Conservation (phyloP, 129 eudicot species). For the Escallonia herrerae region DNA sequence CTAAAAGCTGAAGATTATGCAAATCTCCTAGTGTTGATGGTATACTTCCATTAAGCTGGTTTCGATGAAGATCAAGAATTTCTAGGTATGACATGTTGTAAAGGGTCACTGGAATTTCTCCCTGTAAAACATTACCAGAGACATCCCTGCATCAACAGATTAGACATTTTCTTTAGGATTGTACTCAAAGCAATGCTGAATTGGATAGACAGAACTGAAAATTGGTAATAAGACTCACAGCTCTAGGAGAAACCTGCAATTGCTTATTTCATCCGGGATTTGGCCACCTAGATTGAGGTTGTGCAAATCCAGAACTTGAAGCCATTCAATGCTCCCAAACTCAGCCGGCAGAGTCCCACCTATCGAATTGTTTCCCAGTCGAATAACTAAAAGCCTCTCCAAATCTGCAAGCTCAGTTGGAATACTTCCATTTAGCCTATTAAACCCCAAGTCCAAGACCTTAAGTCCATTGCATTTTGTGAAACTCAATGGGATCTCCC, state of each 20-base stretch:
- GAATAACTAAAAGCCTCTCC: conserved; percentile 47
- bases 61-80: conserved; percentile 73
- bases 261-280: conserved; percentile 59
- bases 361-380: conserved; percentile 63
- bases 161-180: conserved; percentile 9
- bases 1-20: conserved; percentile 51
- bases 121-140: conserved; percentile 66
- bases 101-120: conserved; percentile 63
- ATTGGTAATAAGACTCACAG: conserved; percentile 57
- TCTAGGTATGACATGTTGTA: conserved; percentile 78
- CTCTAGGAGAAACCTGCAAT: conserved; percentile 80
- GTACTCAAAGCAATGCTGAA: neutral
- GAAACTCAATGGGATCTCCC: conserved; percentile 62
- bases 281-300: conserved; percentile 61
- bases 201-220: neutral
- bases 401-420: conserved; percentile 46
- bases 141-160: conserved; percentile 54
- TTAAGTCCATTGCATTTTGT: conserved; percentile 50
- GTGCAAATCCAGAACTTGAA: conserved; percentile 78
- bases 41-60: conserved; percentile 61
- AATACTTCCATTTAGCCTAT: conserved; percentile 60
- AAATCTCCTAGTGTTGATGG: conserved; percentile 68
- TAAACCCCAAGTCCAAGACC: conserved; percentile 62
- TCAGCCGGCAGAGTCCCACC: conserved; percentile 56
- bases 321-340: conserved; percentile 71